Base-by-base conservation (phyloP, 148 eudicot genomes). In the Amaranthus cruentus region DNA sequence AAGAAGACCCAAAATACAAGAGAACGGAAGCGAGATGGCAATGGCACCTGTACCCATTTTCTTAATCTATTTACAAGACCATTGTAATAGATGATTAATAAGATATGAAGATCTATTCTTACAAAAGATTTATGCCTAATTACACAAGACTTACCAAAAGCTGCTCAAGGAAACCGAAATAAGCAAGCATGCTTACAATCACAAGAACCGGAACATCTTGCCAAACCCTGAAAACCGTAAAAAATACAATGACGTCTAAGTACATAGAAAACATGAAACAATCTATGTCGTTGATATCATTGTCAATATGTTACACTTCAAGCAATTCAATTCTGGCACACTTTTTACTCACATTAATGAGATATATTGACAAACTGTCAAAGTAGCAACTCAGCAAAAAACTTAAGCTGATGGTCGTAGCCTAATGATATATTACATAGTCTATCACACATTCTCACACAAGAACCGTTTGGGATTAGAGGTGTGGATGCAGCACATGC, bases 161-260 rank as follows among this genome's bases (percentile, higher is more conserved):
- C 71, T 95, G 97, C 81, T 95, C 99, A 21, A 95, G 83, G 58
- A 95, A 95, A 74, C 99, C 90, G 70, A 95, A 95, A 79, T 95
- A 95, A 0, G 89, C 90, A 28, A 95, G 96, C 99, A 95, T 95
- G 85, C 99, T 92, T 44, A 96, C 90, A 44, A 92, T 90, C 62
- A 92, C 96, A 50, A 96, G 90, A 75, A 92, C 87, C 0, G 99
- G 99, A 72, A 96, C 96, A 73, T 96, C 94, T 82, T 96, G 94
- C 97, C 97, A 96, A 65, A 88, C 88, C 85, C 99, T 96, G 89
- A 64, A 79, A 79, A 77, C 63, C 44, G 61, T 51, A 66, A 72
- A 50, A 8, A 6, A 47, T 13, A 11, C 49, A 63, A 11, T n/a
- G 55, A 56, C 9, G 11, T 14, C 38, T 48, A 7, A 5, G 18